Conservation (phyloP, 2,329 filamentous ascomycete genomes). For the Penicillium capsulatum region DNA sequence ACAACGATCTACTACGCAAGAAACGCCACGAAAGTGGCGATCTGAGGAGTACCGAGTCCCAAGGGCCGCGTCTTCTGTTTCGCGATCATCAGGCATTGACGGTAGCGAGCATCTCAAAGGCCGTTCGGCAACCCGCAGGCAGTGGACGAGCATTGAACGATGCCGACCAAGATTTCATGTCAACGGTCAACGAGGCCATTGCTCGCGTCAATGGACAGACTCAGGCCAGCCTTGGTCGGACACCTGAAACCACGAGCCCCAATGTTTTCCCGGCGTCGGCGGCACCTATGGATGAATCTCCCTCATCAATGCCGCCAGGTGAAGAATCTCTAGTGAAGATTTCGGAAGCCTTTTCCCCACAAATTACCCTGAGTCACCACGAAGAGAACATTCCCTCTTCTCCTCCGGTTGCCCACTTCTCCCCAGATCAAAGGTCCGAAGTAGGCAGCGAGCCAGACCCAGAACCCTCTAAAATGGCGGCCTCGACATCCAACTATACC, state of each 20-base stretch:
- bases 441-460: constrained; percentile 11
- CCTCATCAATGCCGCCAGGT: neutral
- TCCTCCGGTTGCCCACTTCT: constrained; percentile 12
- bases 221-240: neutral
- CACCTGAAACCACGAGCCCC: neutral
- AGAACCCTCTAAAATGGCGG: constrained; percentile 18
- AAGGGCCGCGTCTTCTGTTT: constrained; percentile 26
- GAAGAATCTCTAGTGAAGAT: neutral
- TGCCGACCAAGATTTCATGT: constrained; percentile 32
- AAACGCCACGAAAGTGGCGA: constrained; percentile 8
- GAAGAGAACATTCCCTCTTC: constrained; percentile 1
- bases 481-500: constrained; percentile 32
- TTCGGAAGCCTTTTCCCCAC: neutral
- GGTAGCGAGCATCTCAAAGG: constrained; percentile 36
- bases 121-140: constrained; percentile 29
- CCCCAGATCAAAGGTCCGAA: constrained; percentile 6
- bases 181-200: constrained; percentile 33
- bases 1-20: constrained; percentile 44
- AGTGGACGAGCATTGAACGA: constrained; percentile 18
- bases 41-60: constrained; percentile 3
- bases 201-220: constrained; percentile 27
- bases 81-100: constrained; percentile 38
- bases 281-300: constrained; percentile 1
- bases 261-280: neutral
- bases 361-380: constrained; percentile 1